phyloP scores from a whole-genome alignment of 1,284 basidiomycete genomes.

The Naganishia sp. region DNA sequence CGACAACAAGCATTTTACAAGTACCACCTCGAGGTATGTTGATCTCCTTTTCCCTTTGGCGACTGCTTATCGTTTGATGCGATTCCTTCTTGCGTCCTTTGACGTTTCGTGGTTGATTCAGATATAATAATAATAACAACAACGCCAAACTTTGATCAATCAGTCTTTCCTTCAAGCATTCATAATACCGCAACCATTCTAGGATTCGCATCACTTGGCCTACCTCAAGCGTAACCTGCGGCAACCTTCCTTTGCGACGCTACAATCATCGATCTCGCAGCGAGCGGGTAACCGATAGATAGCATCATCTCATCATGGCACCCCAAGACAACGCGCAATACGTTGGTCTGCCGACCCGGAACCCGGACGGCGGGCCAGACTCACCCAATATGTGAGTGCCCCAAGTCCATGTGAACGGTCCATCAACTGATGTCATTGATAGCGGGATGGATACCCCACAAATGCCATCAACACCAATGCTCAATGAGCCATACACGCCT shows the following conservation, averaged over 20 bases:
- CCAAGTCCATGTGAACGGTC: background rate
- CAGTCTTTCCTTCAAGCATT: too few species aligned
- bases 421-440: too few species aligned
- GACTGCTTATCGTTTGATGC: background rate
- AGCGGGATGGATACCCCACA: background rate
- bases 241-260: too few species aligned
- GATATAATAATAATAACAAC: background rate
- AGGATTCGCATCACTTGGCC: too few species aligned
- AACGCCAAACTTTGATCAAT: background rate
- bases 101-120: background rate
- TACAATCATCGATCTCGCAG: too few species aligned
- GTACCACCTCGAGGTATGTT: too few species aligned
- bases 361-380: conserved; percentile 21
- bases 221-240: too few species aligned
- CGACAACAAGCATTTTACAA: background rate
- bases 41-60: too few species aligned
- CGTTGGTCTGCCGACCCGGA: conserved; percentile 25
- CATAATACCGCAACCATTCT: too few species aligned
- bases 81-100: background rate
- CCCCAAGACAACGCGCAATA: conserved; percentile 18
- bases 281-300: too few species aligned
- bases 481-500: conserved; percentile 5
- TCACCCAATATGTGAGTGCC: conserved; percentile 23
- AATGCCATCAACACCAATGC: background rate
- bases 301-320: conserved; percentile 8